Evolutionary conservation across 176 grass and related monocot genomes (phyloP).

Genomic region (Puya raimondii): DNA sequence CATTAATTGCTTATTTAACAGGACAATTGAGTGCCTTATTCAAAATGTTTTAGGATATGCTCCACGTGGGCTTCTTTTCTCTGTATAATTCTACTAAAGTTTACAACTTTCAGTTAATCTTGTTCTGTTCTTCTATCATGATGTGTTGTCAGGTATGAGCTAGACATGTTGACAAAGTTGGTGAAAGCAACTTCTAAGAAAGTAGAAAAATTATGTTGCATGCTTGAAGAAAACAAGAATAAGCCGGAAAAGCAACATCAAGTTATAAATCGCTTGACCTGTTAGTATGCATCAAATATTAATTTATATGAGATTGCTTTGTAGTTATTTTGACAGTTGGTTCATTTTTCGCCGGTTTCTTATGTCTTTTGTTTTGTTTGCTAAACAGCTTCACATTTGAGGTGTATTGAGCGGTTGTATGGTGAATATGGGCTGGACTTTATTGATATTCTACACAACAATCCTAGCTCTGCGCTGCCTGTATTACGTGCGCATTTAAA

Average conservation of each 20-base stretch:
- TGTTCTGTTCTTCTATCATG: conserved; percentile 3
- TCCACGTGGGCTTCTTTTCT: no score
- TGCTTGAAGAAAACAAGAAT: conserved; percentile 74
- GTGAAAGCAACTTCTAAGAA: conserved; percentile 77
- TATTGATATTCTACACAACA: conserved; percentile 83
- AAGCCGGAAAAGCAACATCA: conserved; percentile 68
- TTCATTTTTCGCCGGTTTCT: not conserved
- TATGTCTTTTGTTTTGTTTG: not conserved
- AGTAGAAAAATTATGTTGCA: conserved; percentile 83
- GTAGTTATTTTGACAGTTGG: not conserved
- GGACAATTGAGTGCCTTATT: no score
- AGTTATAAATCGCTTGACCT: conserved; percentile 63
- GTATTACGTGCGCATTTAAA: conserved; percentile 70
- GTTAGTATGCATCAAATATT: conserved; percentile 15
- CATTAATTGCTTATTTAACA: no score
- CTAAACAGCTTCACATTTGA: conserved; percentile 57
- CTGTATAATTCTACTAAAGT: no score
- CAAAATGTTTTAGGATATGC: no score
- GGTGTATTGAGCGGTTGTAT: conserved; percentile 83
- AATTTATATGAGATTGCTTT: not conserved
- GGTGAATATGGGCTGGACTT: conserved; percentile 95
- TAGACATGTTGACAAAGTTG: conserved; percentile 91
- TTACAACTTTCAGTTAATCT: not conserved
- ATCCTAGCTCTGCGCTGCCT: conserved; percentile 68
- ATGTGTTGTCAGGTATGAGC: conserved; percentile 59